Conservation (phyloP, 2,329 filamentous ascomycete species). For the Nannizzia gypsea region DNA sequence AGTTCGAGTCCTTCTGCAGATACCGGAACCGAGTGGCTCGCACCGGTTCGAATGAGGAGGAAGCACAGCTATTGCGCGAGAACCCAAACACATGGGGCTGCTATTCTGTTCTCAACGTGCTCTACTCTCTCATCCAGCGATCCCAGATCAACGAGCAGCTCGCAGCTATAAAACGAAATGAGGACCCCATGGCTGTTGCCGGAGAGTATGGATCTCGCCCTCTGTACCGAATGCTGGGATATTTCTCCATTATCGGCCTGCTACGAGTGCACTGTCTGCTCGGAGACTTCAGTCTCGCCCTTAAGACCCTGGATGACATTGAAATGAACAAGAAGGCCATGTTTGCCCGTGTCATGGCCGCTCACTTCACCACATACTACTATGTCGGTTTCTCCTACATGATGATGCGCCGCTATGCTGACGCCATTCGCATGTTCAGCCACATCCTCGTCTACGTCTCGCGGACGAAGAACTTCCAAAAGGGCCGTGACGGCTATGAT, state of each 20-base stretch:
- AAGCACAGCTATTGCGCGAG: conserved; percentile 79
- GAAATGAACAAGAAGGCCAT: conserved; percentile 99
- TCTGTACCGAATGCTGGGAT: conserved; percentile 95
- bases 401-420: conserved; percentile 99
- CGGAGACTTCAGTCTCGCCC: conserved; percentile 92
- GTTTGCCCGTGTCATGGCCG: conserved; percentile 98
- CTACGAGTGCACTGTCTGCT: conserved; percentile 92
- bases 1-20: conserved; percentile 98
- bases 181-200: conserved; percentile 76
- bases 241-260: conserved; percentile 97
- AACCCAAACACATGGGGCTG: conserved; percentile 99
- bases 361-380: conserved; percentile 99
- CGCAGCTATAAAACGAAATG: conserved; percentile 82
- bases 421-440: conserved; percentile 99
- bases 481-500: conserved; percentile 80
- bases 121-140: conserved; percentile 96
- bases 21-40: conserved; percentile 88
- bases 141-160: conserved; percentile 98
- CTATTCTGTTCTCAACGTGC: conserved; percentile 97
- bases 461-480: conserved; percentile 99
- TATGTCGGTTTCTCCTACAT: conserved; percentile 99
- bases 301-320: conserved; percentile 98
- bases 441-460: conserved; percentile 99
- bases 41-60: conserved; percentile 72
- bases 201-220: conserved; percentile 92